Base-by-base conservation (phyloP, 306 rosid species). In the Astragalus glycyphyllos region DNA sequence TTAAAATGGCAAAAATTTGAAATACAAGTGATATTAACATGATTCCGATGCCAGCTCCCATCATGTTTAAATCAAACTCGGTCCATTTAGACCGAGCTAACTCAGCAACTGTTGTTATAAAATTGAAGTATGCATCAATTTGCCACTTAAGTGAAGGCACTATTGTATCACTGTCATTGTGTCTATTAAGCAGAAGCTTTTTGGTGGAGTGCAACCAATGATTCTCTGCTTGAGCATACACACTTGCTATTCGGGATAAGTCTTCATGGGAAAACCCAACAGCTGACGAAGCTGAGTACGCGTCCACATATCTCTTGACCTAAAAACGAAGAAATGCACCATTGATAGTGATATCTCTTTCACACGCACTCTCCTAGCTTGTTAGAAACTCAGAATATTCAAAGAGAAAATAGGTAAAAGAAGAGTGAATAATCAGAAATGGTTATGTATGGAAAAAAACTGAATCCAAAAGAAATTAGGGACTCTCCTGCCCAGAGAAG, bases 81-180 rank as follows among this genome's bases (percentile, higher is more conserved):
- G 95, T 94, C 98, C 98, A 94, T 79, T 94, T 94, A 54, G 92
- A 86, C 61, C 98, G 97, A 57, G 98, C 98, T 58, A 90, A 89
- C 81, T 90, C 96, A 11, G 95, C 92, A 9, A 90, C 86, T 6
- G 82, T 83, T 63, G 87, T 70, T 63, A 90, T 86, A 70, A 94
- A 94, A 73, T 75, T 76, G 58, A 85, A 76, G 77, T 85, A 90
- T 29, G 84, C 83, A 58, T 89, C 84, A 71, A 89, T 86, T 79
- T 94, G 97, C 83, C 41, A 76, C 85, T 77, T 80, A 40, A 90
- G 90, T 67, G 77, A 76, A 48, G 85, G 85, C 59, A 86, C 42
- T 68, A 79, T 51, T 55, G 65, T 61, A 81, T 77, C 71, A 72
- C 79, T 69, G 83, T 68, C 78, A 67, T 53, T 77, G 64, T 70